Conservation (phyloP, 805 yeast genomes). For the Candida sakaeoensis region DNA sequence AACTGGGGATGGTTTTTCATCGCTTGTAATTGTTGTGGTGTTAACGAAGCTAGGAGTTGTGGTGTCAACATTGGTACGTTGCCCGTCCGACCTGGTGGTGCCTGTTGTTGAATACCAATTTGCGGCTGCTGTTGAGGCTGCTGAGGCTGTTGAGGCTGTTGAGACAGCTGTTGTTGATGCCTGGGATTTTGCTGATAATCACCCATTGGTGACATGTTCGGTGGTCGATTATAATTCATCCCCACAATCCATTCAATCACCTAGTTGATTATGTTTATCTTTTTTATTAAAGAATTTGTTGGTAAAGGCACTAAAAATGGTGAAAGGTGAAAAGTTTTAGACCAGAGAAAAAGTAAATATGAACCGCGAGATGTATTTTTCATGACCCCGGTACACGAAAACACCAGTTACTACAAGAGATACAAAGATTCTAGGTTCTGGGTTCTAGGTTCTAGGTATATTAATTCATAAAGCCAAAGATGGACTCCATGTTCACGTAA, state of each 20-base stretch:
- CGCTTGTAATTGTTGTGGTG: slow-evolving; percentile 42
- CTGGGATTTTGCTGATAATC: slow-evolving; percentile 2
- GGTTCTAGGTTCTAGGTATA: no score
- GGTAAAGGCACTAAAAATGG: no score
- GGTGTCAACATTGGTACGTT: slow-evolving; percentile 18
- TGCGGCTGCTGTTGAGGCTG: not conserved
- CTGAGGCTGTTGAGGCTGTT: not conserved
- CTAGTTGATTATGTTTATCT: slow-evolving; percentile 1
- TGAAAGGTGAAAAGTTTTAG: no score
- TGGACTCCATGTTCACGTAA: slow-evolving; percentile 77
- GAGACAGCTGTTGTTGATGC: slow-evolving; percentile 7
- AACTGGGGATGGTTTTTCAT: slow-evolving; percentile 41
- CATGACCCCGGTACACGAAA: no score
- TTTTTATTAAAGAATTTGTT: no score
- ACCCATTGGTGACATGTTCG: slow-evolving; percentile 5
- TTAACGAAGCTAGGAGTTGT: slow-evolving; percentile 26
- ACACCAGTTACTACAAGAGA: no score
- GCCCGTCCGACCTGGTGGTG: slow-evolving; percentile 4
- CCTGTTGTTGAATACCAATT: slow-evolving; percentile 3
- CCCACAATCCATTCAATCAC: not conserved
- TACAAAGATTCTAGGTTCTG: no score
- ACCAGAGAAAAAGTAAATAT: no score
- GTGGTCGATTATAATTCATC: slow-evolving; percentile 13
- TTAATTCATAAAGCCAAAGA: slow-evolving; percentile 59
- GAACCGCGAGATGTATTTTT: no score